phyloP scores from a whole-genome alignment of 208 protist genomes.

The Acanthamoeba sp. region DNA sequence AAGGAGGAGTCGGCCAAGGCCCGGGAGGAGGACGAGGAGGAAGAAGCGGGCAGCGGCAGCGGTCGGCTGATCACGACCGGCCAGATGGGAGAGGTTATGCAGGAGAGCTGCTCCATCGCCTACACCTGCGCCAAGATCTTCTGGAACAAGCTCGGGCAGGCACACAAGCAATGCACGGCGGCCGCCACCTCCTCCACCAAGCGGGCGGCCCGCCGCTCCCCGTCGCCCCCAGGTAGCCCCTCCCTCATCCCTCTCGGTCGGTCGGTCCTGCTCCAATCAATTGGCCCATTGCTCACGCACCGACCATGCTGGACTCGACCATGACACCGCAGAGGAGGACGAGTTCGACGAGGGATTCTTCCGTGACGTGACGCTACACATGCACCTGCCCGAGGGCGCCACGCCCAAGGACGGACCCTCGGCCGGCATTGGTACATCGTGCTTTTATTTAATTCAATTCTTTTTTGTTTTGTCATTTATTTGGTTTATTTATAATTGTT shows the following conservation, averaged over 20 bases:
- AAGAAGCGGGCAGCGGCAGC: conserved; percentile 67
- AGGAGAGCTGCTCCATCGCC: conserved; percentile 90
- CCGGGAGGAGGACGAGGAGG: background rate
- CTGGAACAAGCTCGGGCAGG: conserved; percentile 56
- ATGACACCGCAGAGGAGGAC: background rate
- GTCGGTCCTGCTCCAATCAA: too few relatives aligned
- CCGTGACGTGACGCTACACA: conserved; percentile 84
- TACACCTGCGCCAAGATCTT: conserved; percentile 88
- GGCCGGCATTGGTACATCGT: conserved; percentile 87
- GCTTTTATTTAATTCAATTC: background rate
- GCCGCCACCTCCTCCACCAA: background rate
- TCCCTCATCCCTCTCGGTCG: too few relatives aligned
- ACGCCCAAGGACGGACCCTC: conserved; percentile 90
- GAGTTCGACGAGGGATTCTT: conserved; percentile 87
- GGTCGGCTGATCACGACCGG: conserved; percentile 85
- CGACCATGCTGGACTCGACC: too few relatives aligned
- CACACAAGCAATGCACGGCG: background rate
- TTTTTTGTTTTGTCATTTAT: background rate
- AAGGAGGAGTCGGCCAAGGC: background rate
- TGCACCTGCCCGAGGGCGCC: conserved; percentile 92
- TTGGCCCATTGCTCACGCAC: too few relatives aligned
- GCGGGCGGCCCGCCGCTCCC: background rate
- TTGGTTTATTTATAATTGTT: background rate
- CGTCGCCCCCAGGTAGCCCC: background rate
- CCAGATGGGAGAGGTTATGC: conserved; percentile 92